Evolutionary conservation across 2,329 filamentous ascomycete genomes (phyloP).

Genomic region (Microsporum canis): DNA sequence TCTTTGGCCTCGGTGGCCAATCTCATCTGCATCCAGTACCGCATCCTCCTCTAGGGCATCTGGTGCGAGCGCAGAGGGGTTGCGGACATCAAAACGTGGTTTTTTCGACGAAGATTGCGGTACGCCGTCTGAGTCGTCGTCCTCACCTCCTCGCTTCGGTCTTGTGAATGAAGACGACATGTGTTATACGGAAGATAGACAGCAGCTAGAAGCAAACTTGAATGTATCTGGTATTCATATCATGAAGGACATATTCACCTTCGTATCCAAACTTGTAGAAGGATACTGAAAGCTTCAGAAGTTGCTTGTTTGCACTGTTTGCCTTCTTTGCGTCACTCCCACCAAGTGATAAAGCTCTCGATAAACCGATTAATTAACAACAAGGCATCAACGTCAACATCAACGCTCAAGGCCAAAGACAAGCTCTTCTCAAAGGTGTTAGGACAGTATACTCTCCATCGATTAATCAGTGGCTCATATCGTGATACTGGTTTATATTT

Average conservation of each 20-base stretch:
- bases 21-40: conserved; percentile 82
- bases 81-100: conserved; percentile 85
- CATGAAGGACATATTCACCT: background rate
- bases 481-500: too few relatives aligned
- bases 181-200: conserved; percentile 28
- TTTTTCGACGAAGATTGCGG: conserved; percentile 63
- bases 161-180: conserved; percentile 53
- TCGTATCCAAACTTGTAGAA: background rate
- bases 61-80: conserved; percentile 81
- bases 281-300: background rate
- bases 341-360: background rate
- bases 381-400: background rate
- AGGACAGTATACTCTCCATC: too few relatives aligned
- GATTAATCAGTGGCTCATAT: too few relatives aligned
- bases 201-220: background rate
- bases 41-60: conserved; percentile 60
- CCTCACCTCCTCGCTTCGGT: conserved; percentile 72
- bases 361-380: background rate
- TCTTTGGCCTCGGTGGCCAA: conserved; percentile 58
- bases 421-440: too few relatives aligned
- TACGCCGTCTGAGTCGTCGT: conserved; percentile 66
- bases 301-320: conserved; percentile 7
- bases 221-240: background rate
- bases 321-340: conserved; percentile 25
- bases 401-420: background rate